Base-by-base conservation (phyloP, 2,329 filamentous ascomycete genomes). In the Zelopaecilomyces penicillatus region DNA sequence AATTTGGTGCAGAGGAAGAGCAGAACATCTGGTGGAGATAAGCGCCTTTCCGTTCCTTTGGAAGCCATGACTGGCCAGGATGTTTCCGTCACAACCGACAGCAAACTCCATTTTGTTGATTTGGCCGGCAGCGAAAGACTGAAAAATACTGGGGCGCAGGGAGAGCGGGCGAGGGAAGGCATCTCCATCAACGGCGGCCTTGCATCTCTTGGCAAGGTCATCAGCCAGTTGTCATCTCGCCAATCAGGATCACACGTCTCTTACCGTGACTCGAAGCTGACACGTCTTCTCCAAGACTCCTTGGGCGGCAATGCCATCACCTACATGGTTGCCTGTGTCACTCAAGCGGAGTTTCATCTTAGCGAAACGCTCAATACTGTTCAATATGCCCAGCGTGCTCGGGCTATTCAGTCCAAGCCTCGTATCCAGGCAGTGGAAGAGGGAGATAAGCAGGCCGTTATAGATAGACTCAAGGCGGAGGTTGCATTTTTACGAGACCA, bases 281-380 rank as follows among this genome's bases (percentile, higher is more conserved):
- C 93, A 8, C 84, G 93, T 48, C 74, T 98, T 27, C 78, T 98
- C 12, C 93, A 98, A 70, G 93, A 98, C 65, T 98, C 93, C 0
- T 75, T 98, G 5, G 93, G 93, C 46, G 93, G 93, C 4, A 97
- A 95, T 61, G 93, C 93, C 32, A 95, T 96, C 61, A 98, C 93
- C 1, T 98, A 97, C 68, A 97, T 98, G 93, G 93, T 98, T 67
- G 93, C 93, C 6, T 98, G 93, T 66, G 90, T 98, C 30, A 98
- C 91, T 1, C 91, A 90, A 0, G 88, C 91, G 10, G 90, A 96
- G 62, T 98, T 98, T 61, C 93, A 98, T 63, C 73, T 98, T 37
- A 97, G 90, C 67, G 93, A 98, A 67, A 97, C 94, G 0, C 72
- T 98, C 46, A 98, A 98, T 63, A 98, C 93, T 0, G 87, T 98